phyloP scores from a whole-genome alignment of 805 yeast genomes.

The Kregervanrija delftensis region DNA sequence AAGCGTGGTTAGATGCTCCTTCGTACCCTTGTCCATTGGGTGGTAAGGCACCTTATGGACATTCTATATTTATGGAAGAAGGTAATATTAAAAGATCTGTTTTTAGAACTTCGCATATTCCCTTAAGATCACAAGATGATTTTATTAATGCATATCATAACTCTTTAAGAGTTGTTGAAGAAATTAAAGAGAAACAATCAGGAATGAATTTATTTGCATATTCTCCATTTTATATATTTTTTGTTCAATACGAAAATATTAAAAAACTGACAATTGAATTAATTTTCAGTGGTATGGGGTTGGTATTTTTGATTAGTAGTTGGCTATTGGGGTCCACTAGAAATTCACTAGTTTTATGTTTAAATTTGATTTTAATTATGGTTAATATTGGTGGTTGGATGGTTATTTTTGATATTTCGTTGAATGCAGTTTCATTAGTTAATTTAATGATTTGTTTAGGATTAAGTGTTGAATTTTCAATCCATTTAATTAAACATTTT shows the following conservation, averaged over 20 bases:
- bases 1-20: conserved; percentile 73
- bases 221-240: conserved; percentile 88
- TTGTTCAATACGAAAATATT: conserved; percentile 77
- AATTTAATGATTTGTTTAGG: conserved; percentile 91
- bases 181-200: conserved; percentile 34
- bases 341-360: conserved; percentile 49
- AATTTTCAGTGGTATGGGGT: conserved; percentile 41
- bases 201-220: conserved; percentile 69
- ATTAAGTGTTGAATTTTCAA: conserved; percentile 86
- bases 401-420: conserved; percentile 65
- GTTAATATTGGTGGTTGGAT: conserved; percentile 74
- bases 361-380: conserved; percentile 58
- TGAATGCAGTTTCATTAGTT: conserved; percentile 86
- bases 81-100: conserved; percentile 45
- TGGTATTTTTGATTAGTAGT: conserved; percentile 46
- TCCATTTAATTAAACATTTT: conserved; percentile 79
- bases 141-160: conserved; percentile 75
- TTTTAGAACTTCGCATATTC: conserved; percentile 76
- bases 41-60: conserved; percentile 86
- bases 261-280: conserved; percentile 50
- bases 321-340: conserved; percentile 60
- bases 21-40: conserved; percentile 93
- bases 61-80: conserved; percentile 40
- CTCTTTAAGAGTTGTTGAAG: conserved; percentile 58
- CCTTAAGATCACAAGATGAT: conserved; percentile 76